Evolutionary conservation across 768 basidiomycete genomes (phyloP).

Genomic region (Naematelia encephala): DNA sequence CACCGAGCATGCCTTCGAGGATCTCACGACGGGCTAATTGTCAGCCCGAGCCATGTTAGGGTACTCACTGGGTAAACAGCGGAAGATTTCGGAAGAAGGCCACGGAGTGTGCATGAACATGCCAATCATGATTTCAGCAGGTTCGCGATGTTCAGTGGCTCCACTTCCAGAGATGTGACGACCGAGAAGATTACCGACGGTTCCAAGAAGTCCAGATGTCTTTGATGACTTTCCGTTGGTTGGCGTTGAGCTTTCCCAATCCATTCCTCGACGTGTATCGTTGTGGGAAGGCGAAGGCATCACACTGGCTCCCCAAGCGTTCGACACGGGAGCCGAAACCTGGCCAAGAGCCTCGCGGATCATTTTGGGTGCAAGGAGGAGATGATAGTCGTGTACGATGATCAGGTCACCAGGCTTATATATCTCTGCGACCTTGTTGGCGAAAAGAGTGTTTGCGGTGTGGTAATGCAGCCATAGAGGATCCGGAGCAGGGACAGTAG

Average conservation of each 20-base stretch:
- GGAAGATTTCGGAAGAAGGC: conserved; percentile 93
- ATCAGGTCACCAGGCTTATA: conserved; percentile 89
- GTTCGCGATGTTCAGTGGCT: conserved; percentile 19
- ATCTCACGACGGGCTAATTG: conserved; percentile 76
- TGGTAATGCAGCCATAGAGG: conserved; percentile 70
- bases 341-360: conserved; percentile 63
- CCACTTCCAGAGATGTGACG: conserved; percentile 20
- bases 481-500: conserved; percentile 79
- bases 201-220: conserved; percentile 32
- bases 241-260: conserved; percentile 30
- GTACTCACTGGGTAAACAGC: conserved; percentile 78
- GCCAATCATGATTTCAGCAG: conserved; percentile 68
- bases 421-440: conserved; percentile 70
- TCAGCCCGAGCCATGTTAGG: conserved; percentile 8
- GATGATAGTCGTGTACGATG: conserved; percentile 81
- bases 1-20: conserved; percentile 95
- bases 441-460: conserved; percentile 80
- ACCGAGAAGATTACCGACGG: conserved; percentile 35
- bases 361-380: conserved; percentile 82
- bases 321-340: conserved; percentile 13
- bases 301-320: conserved; percentile 21
- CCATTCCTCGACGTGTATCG: conserved; percentile 31
- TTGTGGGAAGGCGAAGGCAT: conserved; percentile 30
- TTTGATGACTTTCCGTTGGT: conserved; percentile 9
- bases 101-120: conserved; percentile 98